Evolutionary conservation across 2,329 filamentous ascomycete genomes (phyloP), one percentile per base, ranked within the genome.

Genomic region (Hyphodiscus sp.): DNA sequence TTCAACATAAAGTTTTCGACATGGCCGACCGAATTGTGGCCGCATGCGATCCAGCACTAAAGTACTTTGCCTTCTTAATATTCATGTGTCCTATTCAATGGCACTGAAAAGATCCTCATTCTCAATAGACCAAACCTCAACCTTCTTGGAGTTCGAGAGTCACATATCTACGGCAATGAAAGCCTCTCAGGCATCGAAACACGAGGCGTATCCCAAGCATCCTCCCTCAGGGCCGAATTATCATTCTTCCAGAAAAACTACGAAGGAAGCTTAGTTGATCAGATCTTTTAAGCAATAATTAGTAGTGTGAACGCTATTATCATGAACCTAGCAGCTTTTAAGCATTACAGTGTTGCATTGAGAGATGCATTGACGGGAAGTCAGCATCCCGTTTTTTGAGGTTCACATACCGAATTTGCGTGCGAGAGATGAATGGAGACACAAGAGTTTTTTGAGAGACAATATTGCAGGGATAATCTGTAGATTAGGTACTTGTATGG

Each of bases 121-220:
- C 82, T 91, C 73, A 90, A 90, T 70, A 87, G 87, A n/a, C 86
- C 87, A 30, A 91, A 91, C 69, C 83, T 91, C 63, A 91, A 91
- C 71, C 83, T 91, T 48, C 79, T 91, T 29, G 87, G 87, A 38
- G 85, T 81, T 13, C 78, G 88, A 20, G 87, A 92, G 68, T 87
- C 87, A 16, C 73, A 82, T 26, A 78, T 89, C 63, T 91, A 91
- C 72, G 87, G 87, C 65, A 76, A 74, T 56, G 83, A 82, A 0
- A 89, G 86, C 0, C 81, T 91, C 13, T 49, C 73, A 19, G 80
- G 88, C 59, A 77, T 91, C 16, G 75, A 45, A 69, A 43, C 52
- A 6, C 49, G 53, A 10, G 55, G 58, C n/a, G 49, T 55, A 11
- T 51, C 61, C 1, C 62, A 63, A 57, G 56, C 61, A 20, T 41